These are phyloP conservation scores for Arxiozyma telluris DNA, from an alignment of 1,139 yeast species.

Conservation along the genomic window DNA sequence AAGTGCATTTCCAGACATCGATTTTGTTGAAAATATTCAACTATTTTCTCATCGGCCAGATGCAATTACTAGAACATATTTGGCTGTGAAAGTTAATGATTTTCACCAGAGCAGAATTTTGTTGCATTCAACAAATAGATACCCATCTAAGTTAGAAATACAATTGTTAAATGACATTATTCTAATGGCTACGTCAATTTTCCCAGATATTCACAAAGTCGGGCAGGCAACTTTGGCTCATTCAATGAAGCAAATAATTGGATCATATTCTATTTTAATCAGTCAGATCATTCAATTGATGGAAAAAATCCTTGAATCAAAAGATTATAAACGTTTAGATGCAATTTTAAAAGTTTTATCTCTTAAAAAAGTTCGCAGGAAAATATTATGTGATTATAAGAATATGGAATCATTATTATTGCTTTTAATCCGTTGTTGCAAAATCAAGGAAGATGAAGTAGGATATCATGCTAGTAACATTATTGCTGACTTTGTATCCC, in stretches of 20 bases:
- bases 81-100: constrained; percentile 66
- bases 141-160: constrained; percentile 64
- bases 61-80: constrained; percentile 68
- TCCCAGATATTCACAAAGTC: constrained; percentile 55
- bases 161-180: constrained; percentile 61
- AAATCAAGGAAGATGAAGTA: constrained; percentile 49
- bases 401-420: constrained; percentile 41
- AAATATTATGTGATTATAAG: constrained; percentile 49
- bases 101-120: constrained; percentile 70
- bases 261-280: constrained; percentile 51
- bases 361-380: constrained; percentile 44
- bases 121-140: constrained; percentile 67
- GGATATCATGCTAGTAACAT: constrained; percentile 44
- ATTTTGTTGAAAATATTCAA: constrained; percentile 40
- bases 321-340: constrained; percentile 51
- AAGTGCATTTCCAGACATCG: constrained; percentile 37
- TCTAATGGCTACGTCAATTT: constrained; percentile 57
- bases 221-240: constrained; percentile 67
- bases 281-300: constrained; percentile 37
- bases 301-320: constrained; percentile 41
- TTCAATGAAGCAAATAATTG: constrained; percentile 63
- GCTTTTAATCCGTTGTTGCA: constrained; percentile 48
- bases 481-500: constrained; percentile 39
- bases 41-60: constrained; percentile 39
- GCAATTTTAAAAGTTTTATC: constrained; percentile 56